A percentile compares a stretch with the other conserved stretches of the same genome.
phyloP scores from a whole-genome alignment of 495 filamentous ascomycete genomes.

The Penicillium roqueforti region DNA sequence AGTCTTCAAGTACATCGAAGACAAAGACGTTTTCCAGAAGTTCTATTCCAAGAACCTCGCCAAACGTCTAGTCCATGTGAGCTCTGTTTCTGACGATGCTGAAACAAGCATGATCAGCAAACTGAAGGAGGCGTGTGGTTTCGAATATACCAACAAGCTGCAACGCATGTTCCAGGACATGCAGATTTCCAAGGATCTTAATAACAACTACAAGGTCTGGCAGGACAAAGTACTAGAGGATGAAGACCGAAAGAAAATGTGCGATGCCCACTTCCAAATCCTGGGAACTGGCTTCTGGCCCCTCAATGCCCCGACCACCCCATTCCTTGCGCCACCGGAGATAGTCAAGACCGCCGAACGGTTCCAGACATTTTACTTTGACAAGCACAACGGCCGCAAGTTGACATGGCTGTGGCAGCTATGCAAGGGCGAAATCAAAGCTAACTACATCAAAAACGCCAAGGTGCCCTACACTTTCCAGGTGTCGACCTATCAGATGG shows the following conservation, averaged over 20 bases:
- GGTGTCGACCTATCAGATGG: slow-evolving; percentile 97
- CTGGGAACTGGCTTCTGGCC: slow-evolving; percentile 98
- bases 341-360: slow-evolving; percentile 82
- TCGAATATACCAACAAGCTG: slow-evolving; percentile 98
- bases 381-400: slow-evolving; percentile 95
- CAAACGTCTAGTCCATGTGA: slow-evolving; percentile 88
- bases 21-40: slow-evolving; percentile 99
- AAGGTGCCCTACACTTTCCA: slow-evolving; percentile 97
- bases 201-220: slow-evolving; percentile 75
- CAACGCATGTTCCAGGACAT: slow-evolving; percentile 99
- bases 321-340: slow-evolving; percentile 79
- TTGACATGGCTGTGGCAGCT: slow-evolving; percentile 97
- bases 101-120: slow-evolving; percentile 99
- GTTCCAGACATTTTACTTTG: slow-evolving; percentile 86
- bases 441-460: slow-evolving; percentile 80
- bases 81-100: slow-evolving; percentile 91
- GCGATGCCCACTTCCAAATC: slow-evolving; percentile 81
- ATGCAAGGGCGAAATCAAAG: slow-evolving; percentile 94
- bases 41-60: slow-evolving; percentile 98
- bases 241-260: slow-evolving; percentile 53
- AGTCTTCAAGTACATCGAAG: slow-evolving; percentile 99
- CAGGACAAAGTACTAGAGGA: slow-evolving; percentile 58
- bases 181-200: slow-evolving; percentile 96
- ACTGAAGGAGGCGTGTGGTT: slow-evolving; percentile 96
- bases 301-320: slow-evolving; percentile 74